Percentiles rank a stretch among this genome's conserved stretches.
Evolutionary conservation across 768 basidiomycete species (phyloP).

Genomic region (Kwoniella botswanensis): DNA sequence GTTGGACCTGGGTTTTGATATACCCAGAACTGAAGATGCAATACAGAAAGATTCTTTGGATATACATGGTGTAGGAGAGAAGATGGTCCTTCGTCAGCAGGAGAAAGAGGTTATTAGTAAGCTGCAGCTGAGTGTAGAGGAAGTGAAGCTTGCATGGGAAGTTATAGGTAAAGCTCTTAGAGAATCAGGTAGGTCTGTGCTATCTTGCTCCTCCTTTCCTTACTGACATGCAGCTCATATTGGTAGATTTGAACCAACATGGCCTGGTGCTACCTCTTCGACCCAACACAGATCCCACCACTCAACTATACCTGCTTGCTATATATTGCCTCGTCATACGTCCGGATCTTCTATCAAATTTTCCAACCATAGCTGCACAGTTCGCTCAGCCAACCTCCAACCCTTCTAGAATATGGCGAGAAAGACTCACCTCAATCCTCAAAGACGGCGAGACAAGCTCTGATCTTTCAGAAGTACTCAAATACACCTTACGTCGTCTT

Average conservation of each 20-base stretch:
- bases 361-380: slow-evolving; percentile 33
- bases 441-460: slow-evolving; percentile 1
- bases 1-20: slow-evolving; percentile 24
- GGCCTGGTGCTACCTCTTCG: slow-evolving; percentile 25
- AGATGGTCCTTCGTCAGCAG: slow-evolving; percentile 14
- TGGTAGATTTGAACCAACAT: slow-evolving; percentile 9
- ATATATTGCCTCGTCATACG: slow-evolving; percentile 23
- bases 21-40: background rate
- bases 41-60: slow-evolving; percentile 6
- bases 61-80: slow-evolving; percentile 28
- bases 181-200: slow-evolving; percentile 31
- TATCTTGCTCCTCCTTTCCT: background rate
- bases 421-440: slow-evolving; percentile 14
- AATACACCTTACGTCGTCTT: slow-evolving; percentile 33
- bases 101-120: slow-evolving; percentile 28
- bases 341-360: slow-evolving; percentile 14
- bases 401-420: slow-evolving; percentile 16
- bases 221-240: background rate
- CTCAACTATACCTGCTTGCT: slow-evolving; percentile 28
- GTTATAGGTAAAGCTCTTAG: slow-evolving; percentile 29
- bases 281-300: background rate
- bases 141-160: slow-evolving; percentile 36
- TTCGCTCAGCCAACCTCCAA: slow-evolving; percentile 16
- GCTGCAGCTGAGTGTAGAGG: slow-evolving; percentile 21
- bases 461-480: slow-evolving; percentile 32